Percentiles rank a stretch among this genome's conserved stretches.
These are phyloP conservation scores for Scopulariopsis brevicaulis DNA, from an alignment of 2,329 filamentous ascomycete genomes.

Conservation along the genomic window DNA sequence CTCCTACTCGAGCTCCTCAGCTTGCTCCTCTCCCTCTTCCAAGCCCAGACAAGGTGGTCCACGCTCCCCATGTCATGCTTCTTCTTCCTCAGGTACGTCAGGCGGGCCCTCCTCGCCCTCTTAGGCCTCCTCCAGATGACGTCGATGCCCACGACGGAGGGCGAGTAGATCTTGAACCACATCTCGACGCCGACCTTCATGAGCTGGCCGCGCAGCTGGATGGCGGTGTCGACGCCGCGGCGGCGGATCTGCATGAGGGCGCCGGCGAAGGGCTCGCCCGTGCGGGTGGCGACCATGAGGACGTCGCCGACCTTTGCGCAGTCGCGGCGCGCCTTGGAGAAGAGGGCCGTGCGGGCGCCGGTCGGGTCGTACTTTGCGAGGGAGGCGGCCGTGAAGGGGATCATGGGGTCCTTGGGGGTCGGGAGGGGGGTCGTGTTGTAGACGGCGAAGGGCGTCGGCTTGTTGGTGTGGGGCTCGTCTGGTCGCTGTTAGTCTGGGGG, in stretches of 20 bases:
- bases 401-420: slow-evolving; percentile 45
- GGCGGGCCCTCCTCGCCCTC: slow-evolving; percentile 73
- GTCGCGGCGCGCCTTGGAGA: slow-evolving; percentile 67
- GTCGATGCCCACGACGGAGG: slow-evolving; percentile 82
- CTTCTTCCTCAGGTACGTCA: slow-evolving; percentile 85
- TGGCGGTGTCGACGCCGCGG: slow-evolving; percentile 78
- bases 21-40: slow-evolving; percentile 32
- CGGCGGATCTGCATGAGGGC: slow-evolving; percentile 80
- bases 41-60: slow-evolving; percentile 58
- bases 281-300: slow-evolving; percentile 72
- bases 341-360: slow-evolving; percentile 70
- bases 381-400: slow-evolving; percentile 55
- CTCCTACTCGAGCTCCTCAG: slow-evolving; percentile 11
- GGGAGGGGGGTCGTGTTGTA: slow-evolving; percentile 6
- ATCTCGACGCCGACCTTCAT: slow-evolving; percentile 86
- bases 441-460: slow-evolving; percentile 11
- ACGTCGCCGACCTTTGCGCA: slow-evolving; percentile 80
- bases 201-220: slow-evolving; percentile 77
- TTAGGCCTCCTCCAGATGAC: slow-evolving; percentile 79
- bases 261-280: slow-evolving; percentile 78
- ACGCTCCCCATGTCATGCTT: slow-evolving; percentile 83
- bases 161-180: slow-evolving; percentile 94
- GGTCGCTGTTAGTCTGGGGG: background rate
- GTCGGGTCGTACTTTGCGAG: slow-evolving; percentile 71
- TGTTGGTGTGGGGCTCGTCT: slow-evolving; percentile 4